These are phyloP conservation scores for Porosira glacialis DNA, from an alignment of 352 stramenopile genomes.

Conservation along the genomic window DNA sequence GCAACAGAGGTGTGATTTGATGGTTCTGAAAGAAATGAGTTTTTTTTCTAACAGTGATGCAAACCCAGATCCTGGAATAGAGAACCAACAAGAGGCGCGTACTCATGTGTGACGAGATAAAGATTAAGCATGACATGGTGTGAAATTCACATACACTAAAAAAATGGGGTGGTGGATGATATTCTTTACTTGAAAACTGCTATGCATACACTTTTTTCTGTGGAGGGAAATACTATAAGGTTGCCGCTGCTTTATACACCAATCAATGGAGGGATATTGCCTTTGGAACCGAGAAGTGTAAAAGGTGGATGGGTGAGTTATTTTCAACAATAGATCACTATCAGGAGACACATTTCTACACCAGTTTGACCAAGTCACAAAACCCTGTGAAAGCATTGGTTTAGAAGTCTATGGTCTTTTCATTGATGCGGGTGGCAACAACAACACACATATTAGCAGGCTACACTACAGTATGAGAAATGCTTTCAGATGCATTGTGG, in stretches of 20 bases:
- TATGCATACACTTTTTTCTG: conserved; percentile 8
- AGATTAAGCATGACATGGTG: conserved; percentile 3
- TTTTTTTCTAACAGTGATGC: background rate
- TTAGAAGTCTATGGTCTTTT: conserved; percentile 7
- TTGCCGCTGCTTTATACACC: conserved; percentile 2
- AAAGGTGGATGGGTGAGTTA: background rate
- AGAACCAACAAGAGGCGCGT: background rate
- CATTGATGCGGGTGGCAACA: conserved; percentile 11
- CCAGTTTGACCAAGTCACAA: conserved; percentile 2
- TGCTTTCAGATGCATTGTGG: background rate
- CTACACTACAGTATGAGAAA: background rate
- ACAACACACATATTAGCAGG: background rate
- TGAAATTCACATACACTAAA: conserved; percentile 8
- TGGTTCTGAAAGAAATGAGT: background rate
- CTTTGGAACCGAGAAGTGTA: background rate
- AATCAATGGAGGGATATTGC: conserved; percentile 18
- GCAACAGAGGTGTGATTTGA: background rate
- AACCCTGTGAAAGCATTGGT: conserved; percentile 1
- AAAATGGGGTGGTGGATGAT: conserved; percentile 11
- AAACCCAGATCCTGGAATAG: background rate
- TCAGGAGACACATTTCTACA: conserved; percentile 2
- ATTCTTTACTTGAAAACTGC: conserved; percentile 19
- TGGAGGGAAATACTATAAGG: conserved; percentile 3
- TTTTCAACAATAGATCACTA: conserved; percentile 9
- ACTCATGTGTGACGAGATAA: conserved; percentile 22